Conservation (phyloP, 768 basidiomycete genomes). For the Cytidiella melzeri region DNA sequence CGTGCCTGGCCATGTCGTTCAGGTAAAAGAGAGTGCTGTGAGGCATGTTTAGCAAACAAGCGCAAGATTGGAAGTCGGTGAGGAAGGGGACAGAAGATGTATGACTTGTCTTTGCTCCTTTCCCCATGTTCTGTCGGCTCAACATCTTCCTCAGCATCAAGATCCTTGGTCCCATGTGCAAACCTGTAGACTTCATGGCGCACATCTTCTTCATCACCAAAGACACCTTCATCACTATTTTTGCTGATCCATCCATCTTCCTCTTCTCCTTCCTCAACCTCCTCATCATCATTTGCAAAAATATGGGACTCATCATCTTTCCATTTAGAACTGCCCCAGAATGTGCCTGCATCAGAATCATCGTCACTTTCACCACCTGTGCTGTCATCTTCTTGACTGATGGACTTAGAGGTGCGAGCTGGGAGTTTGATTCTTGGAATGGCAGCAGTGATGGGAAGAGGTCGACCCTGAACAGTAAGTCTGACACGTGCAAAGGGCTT, state of each 20-base stretch:
- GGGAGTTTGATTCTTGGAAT: constrained; percentile 5
- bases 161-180: neutral
- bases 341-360: no score
- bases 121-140: no score
- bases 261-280: neutral
- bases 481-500: constrained; percentile 1
- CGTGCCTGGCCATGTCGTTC: constrained; percentile 13
- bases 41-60: constrained; percentile 27
- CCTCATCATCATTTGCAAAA: neutral
- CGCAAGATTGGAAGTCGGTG: constrained; percentile 23
- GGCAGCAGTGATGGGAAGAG: constrained; percentile 3
- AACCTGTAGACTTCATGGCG: neutral
- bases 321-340: no score
- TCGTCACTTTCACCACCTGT: neutral
- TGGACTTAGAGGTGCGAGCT: no score
- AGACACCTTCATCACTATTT: neutral
- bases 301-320: neutral
- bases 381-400: neutral
- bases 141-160: no score
- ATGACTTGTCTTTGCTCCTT: neutral
- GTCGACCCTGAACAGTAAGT: constrained; percentile 2
- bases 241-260: neutral
- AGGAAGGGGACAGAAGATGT: constrained; percentile 25
- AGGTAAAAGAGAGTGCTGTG: constrained; percentile 23
- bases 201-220: neutral